Evolutionary conservation across 306 rosid species (phyloP), one percentile per base, ranked within the genome.

Genomic region (Rosa lucieae): DNA sequence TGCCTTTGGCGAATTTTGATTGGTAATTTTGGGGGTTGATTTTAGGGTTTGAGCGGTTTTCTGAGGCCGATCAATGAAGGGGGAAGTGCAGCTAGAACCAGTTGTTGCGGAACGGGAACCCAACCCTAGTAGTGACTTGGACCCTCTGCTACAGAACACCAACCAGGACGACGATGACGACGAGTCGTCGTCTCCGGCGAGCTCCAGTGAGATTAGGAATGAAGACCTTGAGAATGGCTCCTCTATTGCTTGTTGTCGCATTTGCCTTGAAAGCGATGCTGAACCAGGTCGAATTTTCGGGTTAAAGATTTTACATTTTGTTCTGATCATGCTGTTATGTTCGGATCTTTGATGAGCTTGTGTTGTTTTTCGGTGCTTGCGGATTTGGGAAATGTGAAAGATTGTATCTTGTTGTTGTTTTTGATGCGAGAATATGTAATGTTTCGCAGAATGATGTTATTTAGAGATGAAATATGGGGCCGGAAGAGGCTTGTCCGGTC

Each of bases 261-360:
- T 96, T 89, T 96, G 99, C 77, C 90, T 96, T 13, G 99, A 96
- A 71, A 91, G 90, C 79, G 99, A 96, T 73, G 88, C 90, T 4
- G 98, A 96, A 52, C 91, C 94, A 79, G 99, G 99, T 92, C 53
- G 42, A 80, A 9, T 40, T 67, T 12, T 55, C 70, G 63, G 14
- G 40, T 10, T 47, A 2, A 20, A 72, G 52, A 26, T 40, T 8
- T 47, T 32, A 2, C 48, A 5, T 75, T 10, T 56, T 43, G 32
- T 15, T 58, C 18, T 43, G 55, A 40, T 8, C n/a, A 39, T 39
- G 43, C 1, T 37, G 32, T 14, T 15, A 10, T 32, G 7, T 44
- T 43, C 23, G 26, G 21, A 5, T 32, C 23, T 26, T 23, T 40
- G 18, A 42, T 3, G 35, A 44, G 21, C 4, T 39, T 5, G 20